Evolutionary conservation across 768 basidiomycete species (phyloP).

Genomic region (Lentinula aciculospora): DNA sequence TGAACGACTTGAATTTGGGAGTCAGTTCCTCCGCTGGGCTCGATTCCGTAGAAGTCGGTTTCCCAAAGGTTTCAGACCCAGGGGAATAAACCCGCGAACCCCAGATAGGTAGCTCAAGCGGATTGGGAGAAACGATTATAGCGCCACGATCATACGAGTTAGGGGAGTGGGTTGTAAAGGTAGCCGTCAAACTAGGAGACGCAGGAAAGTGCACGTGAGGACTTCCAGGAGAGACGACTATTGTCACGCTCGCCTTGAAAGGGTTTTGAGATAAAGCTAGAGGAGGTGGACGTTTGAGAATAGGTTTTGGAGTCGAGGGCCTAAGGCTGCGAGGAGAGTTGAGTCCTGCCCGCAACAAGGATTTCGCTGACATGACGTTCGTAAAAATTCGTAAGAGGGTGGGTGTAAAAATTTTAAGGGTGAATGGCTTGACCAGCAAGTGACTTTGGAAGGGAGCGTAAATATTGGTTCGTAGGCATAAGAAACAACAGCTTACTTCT

Average conservation of each 20-base stretch:
- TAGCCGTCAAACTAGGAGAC: neutral
- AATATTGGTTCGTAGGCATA: neutral
- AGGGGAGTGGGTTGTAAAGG: conserved; percentile 1
- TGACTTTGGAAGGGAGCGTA: neutral
- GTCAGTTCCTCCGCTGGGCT: neutral
- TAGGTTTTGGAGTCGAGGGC: conserved; percentile 1
- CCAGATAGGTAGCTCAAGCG: conserved; percentile 2
- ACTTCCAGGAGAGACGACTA: neutral
- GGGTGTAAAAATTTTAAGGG: neutral
- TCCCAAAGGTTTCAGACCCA: neutral
- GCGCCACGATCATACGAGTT: conserved; percentile 5
- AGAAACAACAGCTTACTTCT: neutral
- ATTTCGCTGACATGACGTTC: conserved; percentile 7
- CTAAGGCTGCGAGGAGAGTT: conserved; percentile 2
- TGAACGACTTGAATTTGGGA: neutral
- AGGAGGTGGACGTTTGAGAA: conserved; percentile 8
- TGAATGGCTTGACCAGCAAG: conserved; percentile 7
- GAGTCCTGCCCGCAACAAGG: conserved; percentile 1
- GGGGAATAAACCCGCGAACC: conserved; percentile 2
- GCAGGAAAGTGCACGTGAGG: conserved; percentile 4
- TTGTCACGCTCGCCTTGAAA: neutral
- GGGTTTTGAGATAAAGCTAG: conserved; percentile 3
- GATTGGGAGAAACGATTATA: neutral
- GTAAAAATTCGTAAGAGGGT: conserved; percentile 2
- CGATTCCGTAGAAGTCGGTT: neutral